A percentile compares a stretch with the other conserved stretches of the same genome.
These are phyloP conservation scores for Glycine latifolia DNA, from an alignment of 306 rosid genomes.

Conservation along the genomic window DNA sequence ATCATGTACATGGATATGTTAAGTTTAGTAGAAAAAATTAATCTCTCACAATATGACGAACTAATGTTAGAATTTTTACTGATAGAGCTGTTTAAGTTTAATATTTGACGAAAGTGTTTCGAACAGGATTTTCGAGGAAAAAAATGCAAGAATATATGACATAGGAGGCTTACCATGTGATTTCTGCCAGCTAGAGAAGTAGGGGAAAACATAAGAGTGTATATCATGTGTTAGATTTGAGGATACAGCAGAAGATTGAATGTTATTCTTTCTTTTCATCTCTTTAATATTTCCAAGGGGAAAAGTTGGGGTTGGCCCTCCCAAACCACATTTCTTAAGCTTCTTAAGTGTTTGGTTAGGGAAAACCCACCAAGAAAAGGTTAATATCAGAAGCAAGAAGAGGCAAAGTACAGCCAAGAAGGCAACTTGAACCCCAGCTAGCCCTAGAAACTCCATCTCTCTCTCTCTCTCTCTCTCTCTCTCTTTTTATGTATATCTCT, in stretches of 20 bases:
- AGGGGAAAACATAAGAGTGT: conserved; percentile 74
- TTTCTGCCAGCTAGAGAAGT: conserved; percentile 76
- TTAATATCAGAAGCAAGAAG: conserved; percentile 45
- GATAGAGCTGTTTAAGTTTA: neutral
- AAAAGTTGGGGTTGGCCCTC: conserved; percentile 77
- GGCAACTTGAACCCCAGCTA: conserved; percentile 34
- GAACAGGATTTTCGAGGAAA: neutral
- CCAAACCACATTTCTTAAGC: conserved; percentile 67
- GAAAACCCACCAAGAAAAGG: conserved; percentile 64
- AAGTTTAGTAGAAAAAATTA: no score
- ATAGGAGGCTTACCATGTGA: conserved; percentile 60
- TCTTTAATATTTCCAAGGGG: conserved; percentile 79
- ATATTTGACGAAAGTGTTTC: neutral
- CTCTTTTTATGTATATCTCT: neutral
- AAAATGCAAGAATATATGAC: neutral
- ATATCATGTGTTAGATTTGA: conserved; percentile 63
- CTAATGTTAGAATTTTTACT: neutral
- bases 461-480: neutral
- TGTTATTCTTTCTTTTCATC: conserved; percentile 58
- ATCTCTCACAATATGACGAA: no score
- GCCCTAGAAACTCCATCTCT: conserved; percentile 51
- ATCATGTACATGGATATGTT: neutral
- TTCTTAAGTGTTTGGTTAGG: conserved; percentile 58
- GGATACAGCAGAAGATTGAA: conserved; percentile 28
- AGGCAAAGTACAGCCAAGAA: conserved; percentile 36